Conservation (phyloP, 164 flowering plant species). For the Magnolia kwangsiensis region DNA sequence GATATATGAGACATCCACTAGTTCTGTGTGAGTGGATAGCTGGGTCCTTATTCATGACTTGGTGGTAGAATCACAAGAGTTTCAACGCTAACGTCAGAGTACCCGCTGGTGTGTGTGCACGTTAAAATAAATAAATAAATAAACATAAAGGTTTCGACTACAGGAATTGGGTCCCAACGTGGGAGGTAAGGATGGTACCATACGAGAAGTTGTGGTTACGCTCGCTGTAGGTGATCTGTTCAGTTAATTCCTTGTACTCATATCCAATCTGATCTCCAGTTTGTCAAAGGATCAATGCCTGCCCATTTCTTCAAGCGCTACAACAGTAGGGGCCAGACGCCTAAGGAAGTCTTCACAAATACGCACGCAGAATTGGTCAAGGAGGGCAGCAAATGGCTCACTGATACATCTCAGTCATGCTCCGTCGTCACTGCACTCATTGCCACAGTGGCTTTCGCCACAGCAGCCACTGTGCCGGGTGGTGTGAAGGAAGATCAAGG, state of each 20-base stretch:
- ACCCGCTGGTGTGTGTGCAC: too few species aligned
- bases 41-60: too few species aligned
- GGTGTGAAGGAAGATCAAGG: conserved; percentile 10
- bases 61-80: too few species aligned
- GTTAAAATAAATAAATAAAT: too few species aligned
- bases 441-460: background rate
- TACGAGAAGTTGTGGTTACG: too few species aligned
- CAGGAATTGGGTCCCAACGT: too few species aligned
- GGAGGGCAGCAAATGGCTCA: background rate
- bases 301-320: background rate
- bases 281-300: background rate
- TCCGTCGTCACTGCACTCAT: background rate
- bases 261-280: background rate
- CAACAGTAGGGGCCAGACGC: background rate
- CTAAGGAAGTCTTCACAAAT: background rate
- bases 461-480: conserved; percentile 1
- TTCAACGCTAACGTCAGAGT: too few species aligned
- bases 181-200: too few species aligned
- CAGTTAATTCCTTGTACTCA: background rate
- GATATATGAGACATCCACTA: too few species aligned
- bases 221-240: too few species aligned
- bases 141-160: too few species aligned
- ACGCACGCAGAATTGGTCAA: background rate
- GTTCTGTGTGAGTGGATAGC: too few species aligned
- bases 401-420: background rate